Evolutionary conservation across 2,329 filamentous ascomycete genomes (phyloP).

Genomic region (Pyrenochaeta sp.): DNA sequence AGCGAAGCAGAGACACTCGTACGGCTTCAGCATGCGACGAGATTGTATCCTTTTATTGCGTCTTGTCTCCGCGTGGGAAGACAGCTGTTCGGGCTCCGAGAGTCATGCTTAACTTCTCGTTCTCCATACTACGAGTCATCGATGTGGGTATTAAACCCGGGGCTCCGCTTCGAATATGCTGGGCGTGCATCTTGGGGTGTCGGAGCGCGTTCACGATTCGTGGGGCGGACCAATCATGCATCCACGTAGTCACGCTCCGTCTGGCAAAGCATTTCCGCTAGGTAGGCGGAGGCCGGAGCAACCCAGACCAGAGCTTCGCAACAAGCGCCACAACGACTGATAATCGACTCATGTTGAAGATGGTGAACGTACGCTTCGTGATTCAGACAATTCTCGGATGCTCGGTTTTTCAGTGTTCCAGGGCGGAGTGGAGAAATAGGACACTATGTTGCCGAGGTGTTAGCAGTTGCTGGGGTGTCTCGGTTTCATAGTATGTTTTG

Average conservation of each 20-base stretch:
- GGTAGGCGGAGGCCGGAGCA: not conserved
- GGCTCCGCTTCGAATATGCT: conserved; percentile 2
- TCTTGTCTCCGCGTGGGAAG: not conserved
- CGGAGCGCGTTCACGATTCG: conserved; percentile 11
- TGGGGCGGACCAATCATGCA: conserved; percentile 6
- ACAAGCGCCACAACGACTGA: not conserved
- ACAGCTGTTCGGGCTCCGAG: not conserved
- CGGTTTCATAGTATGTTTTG: not conserved
- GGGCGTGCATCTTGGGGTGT: conserved; percentile 4
- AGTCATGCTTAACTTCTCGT: conserved; percentile 11
- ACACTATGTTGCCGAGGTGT: not conserved
- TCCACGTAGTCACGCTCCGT: conserved; percentile 3
- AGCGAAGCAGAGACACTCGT: not conserved
- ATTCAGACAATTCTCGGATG: not conserved
- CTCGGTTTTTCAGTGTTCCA: not conserved
- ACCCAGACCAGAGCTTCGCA: not conserved
- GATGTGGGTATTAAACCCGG: conserved; percentile 4
- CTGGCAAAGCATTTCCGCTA: conserved; percentile 28
- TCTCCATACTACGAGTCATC: conserved; percentile 17
- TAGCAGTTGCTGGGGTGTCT: not conserved
- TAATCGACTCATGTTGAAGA: not conserved
- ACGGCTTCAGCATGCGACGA: not conserved
- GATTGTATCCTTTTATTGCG: conserved; percentile 10
- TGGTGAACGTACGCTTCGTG: not conserved
- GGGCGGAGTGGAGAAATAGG: not conserved